phyloP scores from a whole-genome alignment of 1,139 yeast genomes.

The Kodamaea fungicola region DNA sequence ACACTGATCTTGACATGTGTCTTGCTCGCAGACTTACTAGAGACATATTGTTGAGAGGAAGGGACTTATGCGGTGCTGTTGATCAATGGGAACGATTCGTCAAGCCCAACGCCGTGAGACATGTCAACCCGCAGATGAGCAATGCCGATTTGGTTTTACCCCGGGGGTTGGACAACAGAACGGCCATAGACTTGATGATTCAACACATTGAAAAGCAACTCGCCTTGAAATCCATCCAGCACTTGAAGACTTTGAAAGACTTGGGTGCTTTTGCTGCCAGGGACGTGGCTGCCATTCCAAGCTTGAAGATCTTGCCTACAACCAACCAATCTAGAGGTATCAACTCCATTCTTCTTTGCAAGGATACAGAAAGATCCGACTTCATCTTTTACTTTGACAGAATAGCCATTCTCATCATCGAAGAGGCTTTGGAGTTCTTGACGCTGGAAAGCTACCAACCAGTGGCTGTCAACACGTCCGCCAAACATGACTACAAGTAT shows the following conservation, averaged over 20 bases:
- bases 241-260: conserved; percentile 54
- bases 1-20: conserved; percentile 90
- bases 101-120: conserved; percentile 83
- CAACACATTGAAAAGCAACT: conserved; percentile 77
- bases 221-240: conserved; percentile 58
- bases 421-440: conserved; percentile 57
- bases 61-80: conserved; percentile 78
- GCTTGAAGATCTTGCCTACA: conserved; percentile 42
- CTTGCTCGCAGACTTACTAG: conserved; percentile 82
- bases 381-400: conserved; percentile 86
- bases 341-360: conserved; percentile 63
- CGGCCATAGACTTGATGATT: conserved; percentile 77
- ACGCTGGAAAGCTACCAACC: conserved; percentile 18
- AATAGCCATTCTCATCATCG: conserved; percentile 65
- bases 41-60: conserved; percentile 80
- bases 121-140: conserved; percentile 73
- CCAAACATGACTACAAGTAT: conserved; percentile 29
- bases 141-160: conserved; percentile 87
- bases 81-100: conserved; percentile 89
- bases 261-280: conserved; percentile 45
- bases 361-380: conserved; percentile 59
- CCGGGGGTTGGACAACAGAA: conserved; percentile 76
- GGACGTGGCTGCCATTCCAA: conserved; percentile 25
- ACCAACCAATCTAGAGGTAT: conserved; percentile 73
- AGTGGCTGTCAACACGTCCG: conserved; percentile 17